These are phyloP conservation scores for Colletotrichum graminicola DNA, from an alignment of 2,329 filamentous ascomycete species.

Conservation along the genomic window DNA sequence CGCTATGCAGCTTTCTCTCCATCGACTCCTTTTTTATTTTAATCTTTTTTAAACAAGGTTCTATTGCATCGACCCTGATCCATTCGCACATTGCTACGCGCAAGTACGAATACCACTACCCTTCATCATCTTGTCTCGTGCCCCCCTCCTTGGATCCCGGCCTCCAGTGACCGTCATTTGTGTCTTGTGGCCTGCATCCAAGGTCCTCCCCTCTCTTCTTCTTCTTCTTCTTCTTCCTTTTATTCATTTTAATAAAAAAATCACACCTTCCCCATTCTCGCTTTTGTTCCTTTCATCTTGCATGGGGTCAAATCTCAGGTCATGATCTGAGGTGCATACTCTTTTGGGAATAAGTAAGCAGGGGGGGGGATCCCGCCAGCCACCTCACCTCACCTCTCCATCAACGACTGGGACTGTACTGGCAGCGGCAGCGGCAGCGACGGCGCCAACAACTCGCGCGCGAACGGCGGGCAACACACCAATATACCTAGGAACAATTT, in stretches of 20 bases:
- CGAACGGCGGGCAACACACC: slow-evolving; percentile 2
- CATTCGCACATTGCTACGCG: background rate
- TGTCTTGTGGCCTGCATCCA: slow-evolving; percentile 17
- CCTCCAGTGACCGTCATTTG: background rate
- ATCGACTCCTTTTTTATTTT: slow-evolving; percentile 7
- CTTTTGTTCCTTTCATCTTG: background rate
- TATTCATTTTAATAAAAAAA: too few species aligned
- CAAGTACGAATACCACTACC: background rate
- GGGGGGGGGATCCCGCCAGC: background rate
- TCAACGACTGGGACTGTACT: background rate
- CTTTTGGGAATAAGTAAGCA: background rate
- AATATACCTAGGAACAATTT: background rate
- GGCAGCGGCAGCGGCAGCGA: background rate
- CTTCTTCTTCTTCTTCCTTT: background rate
- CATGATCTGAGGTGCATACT: slow-evolving; percentile 14
- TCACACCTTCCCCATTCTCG: background rate
- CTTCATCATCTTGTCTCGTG: background rate
- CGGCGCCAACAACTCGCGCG: slow-evolving; percentile 24
- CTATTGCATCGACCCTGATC: background rate
- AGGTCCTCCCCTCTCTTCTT: background rate
- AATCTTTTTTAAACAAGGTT: background rate
- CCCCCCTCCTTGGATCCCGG: background rate
- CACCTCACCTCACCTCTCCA: background rate
- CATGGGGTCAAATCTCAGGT: slow-evolving; percentile 1
- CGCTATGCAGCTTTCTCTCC: too few species aligned